These are phyloP conservation scores for Fraxinus anomala DNA, from an alignment of 257 asterid genomes.

Conservation along the genomic window DNA sequence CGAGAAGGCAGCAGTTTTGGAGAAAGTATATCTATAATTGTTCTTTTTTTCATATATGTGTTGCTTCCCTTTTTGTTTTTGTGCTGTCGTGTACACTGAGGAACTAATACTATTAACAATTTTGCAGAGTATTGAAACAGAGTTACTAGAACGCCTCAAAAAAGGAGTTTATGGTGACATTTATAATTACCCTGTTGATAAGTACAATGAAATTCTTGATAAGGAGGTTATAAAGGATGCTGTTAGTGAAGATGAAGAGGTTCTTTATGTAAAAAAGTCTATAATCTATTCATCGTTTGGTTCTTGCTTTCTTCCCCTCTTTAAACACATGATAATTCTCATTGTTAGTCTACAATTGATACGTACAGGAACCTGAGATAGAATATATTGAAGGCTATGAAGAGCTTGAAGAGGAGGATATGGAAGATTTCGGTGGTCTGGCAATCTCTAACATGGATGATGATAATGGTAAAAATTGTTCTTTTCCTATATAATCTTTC, in stretches of 20 bases:
- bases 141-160: conserved; percentile 77
- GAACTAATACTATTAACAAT: conserved; percentile 20
- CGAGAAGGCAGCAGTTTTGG: conserved; percentile 77
- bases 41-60: background rate
- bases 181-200: conserved; percentile 59
- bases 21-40: conserved; percentile 44
- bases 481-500: background rate
- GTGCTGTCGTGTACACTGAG: background rate
- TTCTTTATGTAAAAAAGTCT: conserved; percentile 33
- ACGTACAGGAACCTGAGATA: conserved; percentile 58
- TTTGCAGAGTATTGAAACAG: conserved; percentile 81
- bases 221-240: conserved; percentile 43
- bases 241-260: conserved; percentile 55
- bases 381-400: conserved; percentile 92
- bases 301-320: background rate
- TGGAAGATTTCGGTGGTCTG: conserved; percentile 71
- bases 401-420: conserved; percentile 90
- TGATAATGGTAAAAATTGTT: conserved; percentile 42
- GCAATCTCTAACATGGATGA: conserved; percentile 36
- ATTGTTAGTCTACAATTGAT: conserved; percentile 22
- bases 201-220: conserved; percentile 64
- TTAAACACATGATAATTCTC: conserved; percentile 20
- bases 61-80: conserved; percentile 13
- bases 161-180: conserved; percentile 69
- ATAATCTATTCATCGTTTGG: conserved; percentile 1